phyloP scores from a whole-genome alignment of 1,139 yeast species.

The Insectozyma bohioensis region DNA sequence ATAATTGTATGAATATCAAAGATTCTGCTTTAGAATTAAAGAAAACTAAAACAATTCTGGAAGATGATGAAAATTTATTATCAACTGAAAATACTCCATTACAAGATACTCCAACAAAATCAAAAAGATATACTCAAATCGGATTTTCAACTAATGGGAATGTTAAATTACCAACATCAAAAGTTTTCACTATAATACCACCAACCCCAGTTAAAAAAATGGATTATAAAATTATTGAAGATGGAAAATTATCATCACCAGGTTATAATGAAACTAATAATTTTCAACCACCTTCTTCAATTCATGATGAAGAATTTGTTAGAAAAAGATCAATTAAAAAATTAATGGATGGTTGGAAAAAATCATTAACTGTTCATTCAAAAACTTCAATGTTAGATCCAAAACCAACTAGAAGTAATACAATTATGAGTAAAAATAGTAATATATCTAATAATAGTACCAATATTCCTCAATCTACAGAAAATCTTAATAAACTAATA shows the following conservation, averaged over 20 bases:
- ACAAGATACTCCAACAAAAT: slow-evolving; percentile 24
- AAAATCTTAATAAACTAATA: slow-evolving; percentile 14
- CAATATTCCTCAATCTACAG: slow-evolving; percentile 10
- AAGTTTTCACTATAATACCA: slow-evolving; percentile 50
- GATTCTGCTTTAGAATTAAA: slow-evolving; percentile 45
- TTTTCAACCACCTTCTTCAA: slow-evolving; percentile 11
- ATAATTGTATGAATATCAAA: slow-evolving; percentile 41
- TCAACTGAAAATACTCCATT: slow-evolving; percentile 3
- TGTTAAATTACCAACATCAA: slow-evolving; percentile 48
- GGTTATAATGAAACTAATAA: background rate
- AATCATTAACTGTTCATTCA: slow-evolving; percentile 17
- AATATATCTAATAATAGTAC: too few relatives aligned
- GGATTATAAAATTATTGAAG: slow-evolving; percentile 29
- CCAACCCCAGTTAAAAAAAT: slow-evolving; percentile 69
- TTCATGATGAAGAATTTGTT: slow-evolving; percentile 17
- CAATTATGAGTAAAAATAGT: background rate
- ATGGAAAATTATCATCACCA: slow-evolving; percentile 6
- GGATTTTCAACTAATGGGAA: slow-evolving; percentile 56
- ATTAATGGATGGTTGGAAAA: slow-evolving; percentile 45
- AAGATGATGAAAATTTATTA: slow-evolving; percentile 2
- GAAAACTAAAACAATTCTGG: slow-evolving; percentile 20
- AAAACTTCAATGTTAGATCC: slow-evolving; percentile 1
- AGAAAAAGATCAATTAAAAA: slow-evolving; percentile 40
- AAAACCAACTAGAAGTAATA: slow-evolving; percentile 1
- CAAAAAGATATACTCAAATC: slow-evolving; percentile 5